Evolutionary conservation across 345 rosid genomes (phyloP), one percentile per base, ranked within the genome.

Genomic region (Gynandropsis gynandra): DNA sequence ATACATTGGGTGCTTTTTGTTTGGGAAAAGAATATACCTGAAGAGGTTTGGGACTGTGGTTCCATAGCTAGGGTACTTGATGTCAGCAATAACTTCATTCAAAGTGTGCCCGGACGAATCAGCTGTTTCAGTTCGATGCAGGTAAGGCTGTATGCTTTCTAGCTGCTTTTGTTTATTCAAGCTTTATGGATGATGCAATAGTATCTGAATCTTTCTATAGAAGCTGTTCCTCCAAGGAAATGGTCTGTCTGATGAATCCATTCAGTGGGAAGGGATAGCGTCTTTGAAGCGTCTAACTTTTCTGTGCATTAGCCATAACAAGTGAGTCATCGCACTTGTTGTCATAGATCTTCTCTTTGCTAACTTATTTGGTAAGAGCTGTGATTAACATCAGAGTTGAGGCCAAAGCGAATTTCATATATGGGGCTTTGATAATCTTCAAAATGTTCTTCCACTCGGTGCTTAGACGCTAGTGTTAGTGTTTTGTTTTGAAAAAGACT

Each of bases 11-110:
- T 42, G 19, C 14, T 47, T 6, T 33, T 61, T 48, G 48, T 67
- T 67, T 14, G 0, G 44, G 49, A 42, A 50, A 54, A 67, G 98
- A 73, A 59, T 58, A 72, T 90, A 82, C 96, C 96, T 0, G 77
- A 77, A 41, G 85, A 84, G 64, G 83, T 84, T 17, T 84, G 96
- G 96, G 56, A 58, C 14, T 76, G 79, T 50, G 87, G 83, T 71
- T 59, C 80, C 43, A 71, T 62, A 45, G 62, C 63, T 9, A 79
- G 87, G 76, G 74, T 82, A 53, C 73, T 87, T 39, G 85, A 84
- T 62, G n/a, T 80, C 45, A 74, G 79, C 32, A 79, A 77, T 71
- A 90, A 87, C 54, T 56, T 35, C 50, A 73, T 90, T 65, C 74
- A 65, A 35, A 65, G 49, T 50, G 64, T 87, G 47, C 85, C 98